Evolutionary conservation across 805 yeast species (phyloP).

Genomic region (Pichia exigua): DNA sequence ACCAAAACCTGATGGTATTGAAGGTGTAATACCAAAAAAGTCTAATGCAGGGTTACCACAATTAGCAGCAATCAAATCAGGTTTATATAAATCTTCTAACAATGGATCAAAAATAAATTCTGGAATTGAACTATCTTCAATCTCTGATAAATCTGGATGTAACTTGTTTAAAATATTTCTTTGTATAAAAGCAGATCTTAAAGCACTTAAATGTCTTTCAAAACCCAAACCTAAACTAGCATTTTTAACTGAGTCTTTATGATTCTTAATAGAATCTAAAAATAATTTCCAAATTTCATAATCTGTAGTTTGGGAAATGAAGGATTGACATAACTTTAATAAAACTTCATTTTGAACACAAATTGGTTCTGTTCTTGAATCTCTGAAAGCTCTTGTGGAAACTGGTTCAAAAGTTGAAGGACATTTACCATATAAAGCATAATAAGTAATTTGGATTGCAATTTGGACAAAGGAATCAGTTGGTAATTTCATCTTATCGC

Average conservation of each 20-base stretch:
- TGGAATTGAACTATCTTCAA: constrained; percentile 27
- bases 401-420: constrained; percentile 37
- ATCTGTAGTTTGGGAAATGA: constrained; percentile 47
- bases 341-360: constrained; percentile 53
- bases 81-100: constrained; percentile 29
- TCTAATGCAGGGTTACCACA: constrained; percentile 56
- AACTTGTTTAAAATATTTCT: constrained; percentile 37
- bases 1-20: constrained; percentile 51
- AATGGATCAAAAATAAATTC: constrained; percentile 38
- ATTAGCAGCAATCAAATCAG: constrained; percentile 38
- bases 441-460: constrained; percentile 45
- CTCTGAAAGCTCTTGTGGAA: constrained; percentile 59
- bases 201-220: constrained; percentile 63
- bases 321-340: constrained; percentile 48
- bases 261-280: constrained; percentile 43
- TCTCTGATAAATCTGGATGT: constrained; percentile 35
- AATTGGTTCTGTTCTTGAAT: constrained; percentile 63
- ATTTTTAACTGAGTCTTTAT: constrained; percentile 38
- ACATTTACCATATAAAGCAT: constrained; percentile 46
- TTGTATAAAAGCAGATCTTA: constrained; percentile 48
- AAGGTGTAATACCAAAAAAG: constrained; percentile 54
- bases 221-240: constrained; percentile 62
- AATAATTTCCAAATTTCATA: constrained; percentile 43
- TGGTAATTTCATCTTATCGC: constrained; percentile 34
- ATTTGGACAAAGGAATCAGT: constrained; percentile 46